A percentile compares a stretch with the other conserved stretches of the same genome.
Evolutionary conservation across 1,284 basidiomycete species (phyloP).

Genomic region (Ustilago vetiveriae): DNA sequence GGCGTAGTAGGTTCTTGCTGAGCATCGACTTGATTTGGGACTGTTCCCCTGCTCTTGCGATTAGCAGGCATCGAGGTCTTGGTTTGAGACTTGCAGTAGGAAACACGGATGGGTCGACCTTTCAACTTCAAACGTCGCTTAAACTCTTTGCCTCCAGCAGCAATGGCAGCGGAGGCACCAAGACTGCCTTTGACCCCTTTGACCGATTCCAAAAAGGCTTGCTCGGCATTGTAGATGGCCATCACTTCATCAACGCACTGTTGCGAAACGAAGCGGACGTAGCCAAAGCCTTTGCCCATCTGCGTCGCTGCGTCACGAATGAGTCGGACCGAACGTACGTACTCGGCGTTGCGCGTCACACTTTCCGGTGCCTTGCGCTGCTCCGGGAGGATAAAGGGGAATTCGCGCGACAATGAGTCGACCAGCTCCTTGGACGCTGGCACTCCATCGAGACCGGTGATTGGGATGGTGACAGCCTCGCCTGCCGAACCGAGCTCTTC

Average conservation of each 20-base stretch:
- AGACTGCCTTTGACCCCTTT: conserved; percentile 40
- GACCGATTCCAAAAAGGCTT: conserved; percentile 53
- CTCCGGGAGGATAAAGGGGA: conserved; percentile 29
- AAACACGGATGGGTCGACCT: conserved; percentile 56
- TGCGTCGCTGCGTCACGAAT: conserved; percentile 91
- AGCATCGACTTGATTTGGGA: background rate
- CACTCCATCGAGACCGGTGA: conserved; percentile 41
- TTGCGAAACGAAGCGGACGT: conserved; percentile 84
- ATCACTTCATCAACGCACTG: conserved; percentile 66
- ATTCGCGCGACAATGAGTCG: conserved; percentile 22
- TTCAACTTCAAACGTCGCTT: conserved; percentile 61
- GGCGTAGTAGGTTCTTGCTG: conserved; percentile 27
- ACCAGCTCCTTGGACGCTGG: conserved; percentile 16
- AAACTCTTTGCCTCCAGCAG: conserved; percentile 53
- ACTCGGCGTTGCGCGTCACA: conserved; percentile 68
- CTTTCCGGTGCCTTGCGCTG: conserved; percentile 15
- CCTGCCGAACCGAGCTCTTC: conserved; percentile 76
- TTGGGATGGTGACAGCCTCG: conserved; percentile 20
- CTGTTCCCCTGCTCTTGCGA: background rate
- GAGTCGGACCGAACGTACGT: conserved; percentile 87
- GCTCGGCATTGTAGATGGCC: conserved; percentile 60
- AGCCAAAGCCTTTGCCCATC: conserved; percentile 96
- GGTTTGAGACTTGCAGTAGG: conserved; percentile 59
- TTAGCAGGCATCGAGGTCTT: conserved; percentile 17
- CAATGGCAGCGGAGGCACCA: conserved; percentile 38